These are phyloP conservation scores for Cyclaneusma minus DNA, from an alignment of 2,329 filamentous ascomycete genomes.

Conservation along the genomic window DNA sequence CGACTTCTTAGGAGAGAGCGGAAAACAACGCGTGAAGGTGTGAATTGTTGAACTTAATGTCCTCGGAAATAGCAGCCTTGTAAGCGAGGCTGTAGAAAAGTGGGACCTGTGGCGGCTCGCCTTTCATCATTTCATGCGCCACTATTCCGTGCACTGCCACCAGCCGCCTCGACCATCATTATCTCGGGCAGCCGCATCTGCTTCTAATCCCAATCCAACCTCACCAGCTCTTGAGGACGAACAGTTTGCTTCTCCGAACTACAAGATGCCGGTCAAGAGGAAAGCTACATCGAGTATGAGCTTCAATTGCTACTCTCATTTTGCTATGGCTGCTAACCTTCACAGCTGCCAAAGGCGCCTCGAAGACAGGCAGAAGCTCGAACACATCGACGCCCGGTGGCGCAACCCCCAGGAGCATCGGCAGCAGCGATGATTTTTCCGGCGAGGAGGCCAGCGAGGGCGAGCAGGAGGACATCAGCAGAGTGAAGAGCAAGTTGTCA, in stretches of 20 bases:
- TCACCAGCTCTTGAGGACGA: constrained; percentile 1
- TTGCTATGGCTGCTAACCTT: constrained; percentile 19
- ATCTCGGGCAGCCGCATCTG: no score
- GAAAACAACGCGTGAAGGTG: no score
- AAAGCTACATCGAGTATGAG: constrained; percentile 42
- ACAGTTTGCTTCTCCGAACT: constrained; percentile 2
- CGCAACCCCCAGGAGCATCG: constrained; percentile 41
- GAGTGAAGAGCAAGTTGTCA: constrained; percentile 45
- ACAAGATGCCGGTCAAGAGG: constrained; percentile 52
- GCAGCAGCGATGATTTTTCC: constrained; percentile 34
- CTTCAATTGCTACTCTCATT: constrained; percentile 10
- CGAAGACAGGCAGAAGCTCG: constrained; percentile 41
- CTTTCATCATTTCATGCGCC: no score
- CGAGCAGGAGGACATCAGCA: constrained; percentile 35
- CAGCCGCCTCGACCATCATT: no score
- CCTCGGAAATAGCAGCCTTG: no score
- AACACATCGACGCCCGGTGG: constrained; percentile 44
- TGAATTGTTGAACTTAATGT: no score
- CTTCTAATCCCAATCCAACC: no score
- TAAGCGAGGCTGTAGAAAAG: no score
- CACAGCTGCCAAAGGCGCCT: constrained; percentile 27
- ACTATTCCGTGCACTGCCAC: no score
- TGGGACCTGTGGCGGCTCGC: no score
- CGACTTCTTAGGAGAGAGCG: no score
- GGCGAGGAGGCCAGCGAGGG: constrained; percentile 35